Conservation (phyloP, 108 stramenopile genomes). For the Pseudonitzschia multistriata region DNA sequence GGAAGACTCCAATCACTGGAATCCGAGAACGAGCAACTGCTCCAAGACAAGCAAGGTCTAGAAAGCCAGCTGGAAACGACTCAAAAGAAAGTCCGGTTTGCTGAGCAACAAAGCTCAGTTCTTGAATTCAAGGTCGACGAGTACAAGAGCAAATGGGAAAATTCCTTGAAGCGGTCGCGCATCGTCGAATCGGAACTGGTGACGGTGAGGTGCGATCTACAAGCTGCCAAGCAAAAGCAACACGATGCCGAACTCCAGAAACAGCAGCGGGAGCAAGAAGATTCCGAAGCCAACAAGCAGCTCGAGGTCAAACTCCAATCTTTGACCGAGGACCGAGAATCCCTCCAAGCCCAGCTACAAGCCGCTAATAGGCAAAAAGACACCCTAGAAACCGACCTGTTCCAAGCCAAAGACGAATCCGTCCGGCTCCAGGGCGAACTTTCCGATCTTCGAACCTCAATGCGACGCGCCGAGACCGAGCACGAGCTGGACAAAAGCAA, state of each 20-base stretch:
- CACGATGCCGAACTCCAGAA: background rate
- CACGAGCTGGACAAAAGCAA: background rate
- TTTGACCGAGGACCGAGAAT: background rate
- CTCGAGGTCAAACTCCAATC: too few relatives aligned
- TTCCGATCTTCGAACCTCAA: background rate
- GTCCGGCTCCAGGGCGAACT: background rate
- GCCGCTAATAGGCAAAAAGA: background rate
- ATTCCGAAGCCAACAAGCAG: too few relatives aligned
- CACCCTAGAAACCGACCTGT: background rate
- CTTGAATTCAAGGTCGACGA: constrained; percentile 15
- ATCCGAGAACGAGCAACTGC: background rate
- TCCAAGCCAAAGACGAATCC: background rate
- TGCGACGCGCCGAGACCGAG: background rate
- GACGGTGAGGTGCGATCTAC: background rate
- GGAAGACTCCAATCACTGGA: background rate
- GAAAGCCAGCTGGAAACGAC: background rate
- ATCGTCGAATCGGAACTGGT: constrained; percentile 3
- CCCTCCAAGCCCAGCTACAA: background rate
- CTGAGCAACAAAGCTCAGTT: background rate
- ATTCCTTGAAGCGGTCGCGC: background rate
- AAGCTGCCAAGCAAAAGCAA: background rate
- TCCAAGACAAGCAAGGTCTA: background rate
- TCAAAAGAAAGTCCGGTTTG: constrained; percentile 8
- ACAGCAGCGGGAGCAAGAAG: too few relatives aligned
- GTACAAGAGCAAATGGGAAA: constrained; percentile 18